Conservation (phyloP, 768 basidiomycete species). For the Amanita brunnescens region DNA sequence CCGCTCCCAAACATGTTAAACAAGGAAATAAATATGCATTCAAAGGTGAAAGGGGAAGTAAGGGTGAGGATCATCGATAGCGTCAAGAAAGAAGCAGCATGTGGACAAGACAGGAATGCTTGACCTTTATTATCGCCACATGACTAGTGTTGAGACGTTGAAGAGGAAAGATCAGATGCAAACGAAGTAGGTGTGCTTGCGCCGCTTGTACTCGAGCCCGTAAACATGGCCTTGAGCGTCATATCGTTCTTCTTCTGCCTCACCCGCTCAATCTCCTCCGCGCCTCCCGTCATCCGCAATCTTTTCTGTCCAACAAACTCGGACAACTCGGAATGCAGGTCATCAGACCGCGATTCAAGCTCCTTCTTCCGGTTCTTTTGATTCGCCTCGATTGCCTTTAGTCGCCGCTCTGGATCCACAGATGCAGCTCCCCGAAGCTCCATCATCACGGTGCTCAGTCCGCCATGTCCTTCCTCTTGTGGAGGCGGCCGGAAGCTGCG, state of each 20-base stretch:
- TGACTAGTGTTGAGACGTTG: constrained; percentile 1
- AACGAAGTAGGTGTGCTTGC: not conserved
- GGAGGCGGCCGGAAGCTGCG: constrained; percentile 53
- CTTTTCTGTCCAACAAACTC: constrained; percentile 86
- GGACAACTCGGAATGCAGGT: constrained; percentile 73
- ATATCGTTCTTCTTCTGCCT: constrained; percentile 77
- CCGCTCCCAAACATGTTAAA: not conserved
- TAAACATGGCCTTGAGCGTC: constrained; percentile 86
- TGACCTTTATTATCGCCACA: not conserved
- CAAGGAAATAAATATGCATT: not conserved
- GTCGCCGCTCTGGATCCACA: constrained; percentile 72
- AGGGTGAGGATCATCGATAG: constrained; percentile 1
- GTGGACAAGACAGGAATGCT: not conserved
- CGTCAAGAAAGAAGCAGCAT: not conserved
- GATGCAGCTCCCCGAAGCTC: constrained; percentile 74
- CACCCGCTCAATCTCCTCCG: constrained; percentile 84
- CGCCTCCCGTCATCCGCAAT: constrained; percentile 92
- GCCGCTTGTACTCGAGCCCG: not conserved
- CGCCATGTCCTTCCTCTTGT: constrained; percentile 58
- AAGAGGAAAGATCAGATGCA: not conserved
- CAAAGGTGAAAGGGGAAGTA: not conserved
- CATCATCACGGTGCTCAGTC: constrained; percentile 74
- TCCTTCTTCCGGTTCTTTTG: constrained; percentile 76
- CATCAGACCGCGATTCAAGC: constrained; percentile 63
- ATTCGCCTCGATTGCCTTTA: constrained; percentile 90